A percentile compares a stretch with the other conserved stretches of the same genome.
These are phyloP conservation scores for Penicillium manginii DNA, from an alignment of 495 filamentous ascomycete species.

Conservation along the genomic window DNA sequence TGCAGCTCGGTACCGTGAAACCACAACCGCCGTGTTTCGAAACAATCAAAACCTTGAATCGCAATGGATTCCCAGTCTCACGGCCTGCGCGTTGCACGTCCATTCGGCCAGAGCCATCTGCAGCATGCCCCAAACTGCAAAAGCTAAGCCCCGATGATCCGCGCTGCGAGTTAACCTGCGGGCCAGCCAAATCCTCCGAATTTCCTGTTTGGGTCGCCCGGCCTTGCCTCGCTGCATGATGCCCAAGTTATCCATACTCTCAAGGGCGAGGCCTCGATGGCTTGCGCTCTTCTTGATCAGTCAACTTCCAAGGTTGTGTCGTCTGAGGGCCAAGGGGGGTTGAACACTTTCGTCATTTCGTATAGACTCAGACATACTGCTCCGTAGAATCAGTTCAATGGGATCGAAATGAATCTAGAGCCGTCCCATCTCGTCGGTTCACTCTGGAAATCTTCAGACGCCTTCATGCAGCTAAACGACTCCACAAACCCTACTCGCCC, in stretches of 20 bases:
- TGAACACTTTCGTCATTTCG: not conserved
- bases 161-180: constrained; percentile 15
- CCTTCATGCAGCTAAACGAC: constrained; percentile 19
- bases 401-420: not conserved
- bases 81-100: constrained; percentile 31
- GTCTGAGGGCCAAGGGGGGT: not conserved
- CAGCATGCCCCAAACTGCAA: constrained; percentile 39
- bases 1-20: constrained; percentile 3
- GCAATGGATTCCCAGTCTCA: constrained; percentile 25
- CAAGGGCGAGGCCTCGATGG: not conserved
- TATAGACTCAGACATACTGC: not conserved
- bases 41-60: constrained; percentile 11
- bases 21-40: constrained; percentile 4
- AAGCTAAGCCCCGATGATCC: constrained; percentile 38
- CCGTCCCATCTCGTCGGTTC: constrained; percentile 4
- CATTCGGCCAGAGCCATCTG: constrained; percentile 31
- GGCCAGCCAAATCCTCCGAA: constrained; percentile 22
- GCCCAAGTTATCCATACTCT: not conserved
- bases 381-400: not conserved
- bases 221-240: constrained; percentile 5
- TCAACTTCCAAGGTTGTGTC: not conserved
- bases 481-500: constrained; percentile 26
- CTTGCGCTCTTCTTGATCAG: not conserved
- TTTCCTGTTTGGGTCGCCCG: not conserved
- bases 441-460: constrained; percentile 8